Evolutionary conservation across 1,139 yeast species (phyloP), one percentile per base, ranked within the genome.

Genomic region (Kurtzmaniella natalensis): DNA sequence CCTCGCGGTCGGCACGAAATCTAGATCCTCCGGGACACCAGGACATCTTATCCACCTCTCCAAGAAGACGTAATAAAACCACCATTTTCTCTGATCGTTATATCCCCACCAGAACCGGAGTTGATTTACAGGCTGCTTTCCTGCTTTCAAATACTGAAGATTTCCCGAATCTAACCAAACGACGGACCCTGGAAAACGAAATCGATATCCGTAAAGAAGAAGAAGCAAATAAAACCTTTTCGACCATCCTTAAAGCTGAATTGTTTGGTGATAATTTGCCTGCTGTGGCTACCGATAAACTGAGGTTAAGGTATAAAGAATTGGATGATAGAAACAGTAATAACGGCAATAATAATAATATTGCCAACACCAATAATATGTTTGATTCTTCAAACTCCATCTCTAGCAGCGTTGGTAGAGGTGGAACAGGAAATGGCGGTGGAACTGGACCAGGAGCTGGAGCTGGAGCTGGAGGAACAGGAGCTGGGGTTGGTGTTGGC

Each of bases 101-200:
- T 56, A 85, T 92, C 28, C 97, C 97, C 6, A 78, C 76, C 40
- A 61, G 97, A 38, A 79, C 83, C 2, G 96, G 95, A 1, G 76
- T 87, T 25, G 94, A 88, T 49, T 63, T 89, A 11, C 94, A 87
- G 49, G 89, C 96, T 0, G 96, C 96, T 1, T 78, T 85, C 69
- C 70, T 85, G 51, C 59, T 85, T 47, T 67, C 77, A 32, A 62
- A 68, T 48, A 71, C 72, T 45, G 71, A 71, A 24, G 53, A 63
- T 15, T 43, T 61, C 13, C 71, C 72, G 1, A 65, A 65, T 39
- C 48, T 64, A 28, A 46, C 65, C 28, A 56, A 53, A 24, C 38
- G 47, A 24, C 38, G 35, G 11, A 27, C 23, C 9, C 19, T 22
- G 25, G 80, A 77, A 31, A 78, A 75, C 43, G 94, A 82, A 47